Conservation (phyloP, 2,329 filamentous ascomycete genomes). For the Phoma sp. region DNA sequence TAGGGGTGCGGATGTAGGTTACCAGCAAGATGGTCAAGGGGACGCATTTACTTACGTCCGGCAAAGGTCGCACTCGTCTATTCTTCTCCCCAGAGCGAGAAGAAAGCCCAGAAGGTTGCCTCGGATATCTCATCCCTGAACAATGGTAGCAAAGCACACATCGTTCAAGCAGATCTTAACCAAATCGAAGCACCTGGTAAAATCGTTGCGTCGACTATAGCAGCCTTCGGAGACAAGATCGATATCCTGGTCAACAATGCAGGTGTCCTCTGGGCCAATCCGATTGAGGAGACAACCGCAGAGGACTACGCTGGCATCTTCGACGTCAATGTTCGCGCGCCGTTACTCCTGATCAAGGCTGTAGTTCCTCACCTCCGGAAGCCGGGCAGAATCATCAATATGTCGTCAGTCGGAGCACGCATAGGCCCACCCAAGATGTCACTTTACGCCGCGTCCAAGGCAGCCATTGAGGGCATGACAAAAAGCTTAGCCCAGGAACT, state of each 20-base stretch:
- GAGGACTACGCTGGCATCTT: slow-evolving; percentile 64
- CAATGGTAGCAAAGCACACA: slow-evolving; percentile 48
- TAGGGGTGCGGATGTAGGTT: slow-evolving; percentile 53
- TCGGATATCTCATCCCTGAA: slow-evolving; percentile 44
- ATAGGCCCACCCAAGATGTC: slow-evolving; percentile 55
- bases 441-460: slow-evolving; percentile 65
- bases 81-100: slow-evolving; percentile 50
- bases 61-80: slow-evolving; percentile 54
- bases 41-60: slow-evolving; percentile 7
- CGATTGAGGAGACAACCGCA: slow-evolving; percentile 46
- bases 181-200: slow-evolving; percentile 43
- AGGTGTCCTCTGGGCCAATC: slow-evolving; percentile 37
- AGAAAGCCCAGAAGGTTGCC: slow-evolving; percentile 44
- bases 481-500: slow-evolving; percentile 66
- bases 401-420: slow-evolving; percentile 63
- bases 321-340: slow-evolving; percentile 64
- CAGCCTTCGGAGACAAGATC: slow-evolving; percentile 50
- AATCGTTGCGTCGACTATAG: slow-evolving; percentile 48
- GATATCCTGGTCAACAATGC: slow-evolving; percentile 57
- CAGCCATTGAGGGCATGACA: slow-evolving; percentile 67
- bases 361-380: slow-evolving; percentile 60
- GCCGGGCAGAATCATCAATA: slow-evolving; percentile 64
- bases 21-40: not conserved
- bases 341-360: slow-evolving; percentile 62
- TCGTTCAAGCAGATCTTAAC: slow-evolving; percentile 52